These are phyloP conservation scores for Phytophthora colocasiae DNA, from an alignment of 352 stramenopile species.

Conservation along the genomic window DNA sequence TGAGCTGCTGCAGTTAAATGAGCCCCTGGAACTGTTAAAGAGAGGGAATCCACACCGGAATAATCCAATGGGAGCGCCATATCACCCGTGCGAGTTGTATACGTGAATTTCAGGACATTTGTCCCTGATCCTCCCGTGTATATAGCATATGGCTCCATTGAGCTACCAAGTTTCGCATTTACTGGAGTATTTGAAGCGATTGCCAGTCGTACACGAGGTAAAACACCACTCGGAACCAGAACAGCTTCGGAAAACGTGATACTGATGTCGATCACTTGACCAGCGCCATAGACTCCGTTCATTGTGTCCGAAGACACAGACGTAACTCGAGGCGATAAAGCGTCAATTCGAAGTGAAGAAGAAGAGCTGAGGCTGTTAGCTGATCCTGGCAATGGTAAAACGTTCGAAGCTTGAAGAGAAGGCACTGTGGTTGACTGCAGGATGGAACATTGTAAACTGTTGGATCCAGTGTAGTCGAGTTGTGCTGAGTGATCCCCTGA, in stretches of 20 bases:
- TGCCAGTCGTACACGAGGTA: slow-evolving; percentile 48
- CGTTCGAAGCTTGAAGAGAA: slow-evolving; percentile 47
- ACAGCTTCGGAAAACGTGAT: slow-evolving; percentile 69
- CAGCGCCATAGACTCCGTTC: slow-evolving; percentile 68
- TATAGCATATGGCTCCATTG: slow-evolving; percentile 21
- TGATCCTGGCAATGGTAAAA: slow-evolving; percentile 52
- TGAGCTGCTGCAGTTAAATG: slow-evolving; percentile 34
- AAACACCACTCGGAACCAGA: slow-evolving; percentile 22
- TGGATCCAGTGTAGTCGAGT: slow-evolving; percentile 58
- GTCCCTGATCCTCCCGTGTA: slow-evolving; percentile 56
- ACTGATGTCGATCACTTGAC: slow-evolving; percentile 57
- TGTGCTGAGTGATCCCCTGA: slow-evolving; percentile 49
- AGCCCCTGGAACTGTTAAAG: slow-evolving; percentile 15
- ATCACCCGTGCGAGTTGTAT: slow-evolving; percentile 48
- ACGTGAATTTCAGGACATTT: slow-evolving; percentile 46
- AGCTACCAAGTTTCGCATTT: slow-evolving; percentile 2
- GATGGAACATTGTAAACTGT: slow-evolving; percentile 53
- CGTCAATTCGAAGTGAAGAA: slow-evolving; percentile 52
- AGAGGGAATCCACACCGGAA: slow-evolving; percentile 59
- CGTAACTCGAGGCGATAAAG: slow-evolving; percentile 43
- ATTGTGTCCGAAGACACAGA: slow-evolving; percentile 54
- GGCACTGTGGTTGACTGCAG: slow-evolving; percentile 60
- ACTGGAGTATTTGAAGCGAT: slow-evolving; percentile 43
- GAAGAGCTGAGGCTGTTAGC: slow-evolving; percentile 48
- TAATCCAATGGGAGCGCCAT: slow-evolving; percentile 70